Base-by-base conservation (phyloP, 192 early-diverging fungal species). In the Backusella tuberculispora region DNA sequence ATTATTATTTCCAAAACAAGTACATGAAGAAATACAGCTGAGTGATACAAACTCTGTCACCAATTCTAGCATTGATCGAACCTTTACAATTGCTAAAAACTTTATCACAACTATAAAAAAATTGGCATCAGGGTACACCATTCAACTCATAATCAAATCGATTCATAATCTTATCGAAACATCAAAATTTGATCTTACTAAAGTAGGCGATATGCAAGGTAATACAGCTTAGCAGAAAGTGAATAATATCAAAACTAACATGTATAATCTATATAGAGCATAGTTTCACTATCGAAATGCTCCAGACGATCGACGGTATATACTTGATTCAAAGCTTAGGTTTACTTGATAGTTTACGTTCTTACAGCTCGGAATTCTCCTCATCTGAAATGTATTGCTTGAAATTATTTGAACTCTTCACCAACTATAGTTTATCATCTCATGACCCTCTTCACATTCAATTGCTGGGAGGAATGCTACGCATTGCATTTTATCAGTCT, bases 401-500 rank as follows among this genome's bases (percentile, higher is more conserved):
- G 10, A 40, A 13, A 41, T 34, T 73, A 45, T 17, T 73, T 14
- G 42, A 73, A 14, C 50, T 64, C 43, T 73, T 63, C 64, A 37
- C 26, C 1, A n/a, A 13, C 4, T 29, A 64, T 26, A 64, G 41
- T 45, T 41, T 21, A 44, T 26, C 42, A 4, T 64, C 60, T 0
- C 40, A 73, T 13, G 72, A 73, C 10, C 72, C 72, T 19, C 37
- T 63, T 24, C 29, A 19, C 8, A 45, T 46, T 3, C 37, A 64
- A 10, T 6, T 73, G 17, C 29, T 73, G 4, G 72, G 72, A 21
- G 63, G 41, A 44, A 63, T 48, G 17, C n/a, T 73, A 9, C 17
- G 12, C 17, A 64, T 73, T 64, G 43, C 60, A 63, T 73, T 73
- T 44, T 17, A 63, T 44, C 60, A 73, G 37, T 9, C 21, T 15